A percentile compares a stretch with the other conserved stretches of the same genome.
Evolutionary conservation across 352 stramenopile species (phyloP).

Genomic region (Pelagophyceae sp.): DNA sequence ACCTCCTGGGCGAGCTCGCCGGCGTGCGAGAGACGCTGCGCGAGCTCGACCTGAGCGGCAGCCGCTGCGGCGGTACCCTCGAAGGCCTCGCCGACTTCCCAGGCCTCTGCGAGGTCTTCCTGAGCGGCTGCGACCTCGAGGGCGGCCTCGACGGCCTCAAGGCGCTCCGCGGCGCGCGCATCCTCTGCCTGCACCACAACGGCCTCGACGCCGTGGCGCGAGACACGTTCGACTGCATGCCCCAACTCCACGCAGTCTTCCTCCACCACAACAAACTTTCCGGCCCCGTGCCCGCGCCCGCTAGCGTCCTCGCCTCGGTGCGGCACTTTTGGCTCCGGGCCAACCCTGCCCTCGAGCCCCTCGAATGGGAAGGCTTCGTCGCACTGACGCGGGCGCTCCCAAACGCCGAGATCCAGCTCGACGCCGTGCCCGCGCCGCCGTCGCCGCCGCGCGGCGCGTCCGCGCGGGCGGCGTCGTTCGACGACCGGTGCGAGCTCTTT

Average conservation of each 20-base stretch:
- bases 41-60: background rate
- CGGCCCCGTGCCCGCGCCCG: background rate
- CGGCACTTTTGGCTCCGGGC: background rate
- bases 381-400: background rate
- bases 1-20: background rate
- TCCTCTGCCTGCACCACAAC: background rate
- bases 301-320: background rate
- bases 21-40: background rate
- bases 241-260: background rate
- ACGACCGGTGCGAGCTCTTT: background rate
- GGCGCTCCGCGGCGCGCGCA: background rate
- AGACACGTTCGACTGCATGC: background rate
- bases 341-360: background rate
- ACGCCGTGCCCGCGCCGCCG: background rate
- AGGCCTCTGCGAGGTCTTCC: background rate
- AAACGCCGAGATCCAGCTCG: background rate
- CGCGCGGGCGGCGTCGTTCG: background rate
- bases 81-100: background rate
- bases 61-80: background rate
- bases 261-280: background rate
- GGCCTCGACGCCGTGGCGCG: background rate
- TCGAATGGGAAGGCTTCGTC: background rate
- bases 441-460: too few species aligned
- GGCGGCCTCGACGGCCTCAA: background rate
- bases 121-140: conserved; percentile 14